These are phyloP conservation scores for Nemania diffusa DNA, from an alignment of 2,329 filamentous ascomycete genomes.

Conservation along the genomic window DNA sequence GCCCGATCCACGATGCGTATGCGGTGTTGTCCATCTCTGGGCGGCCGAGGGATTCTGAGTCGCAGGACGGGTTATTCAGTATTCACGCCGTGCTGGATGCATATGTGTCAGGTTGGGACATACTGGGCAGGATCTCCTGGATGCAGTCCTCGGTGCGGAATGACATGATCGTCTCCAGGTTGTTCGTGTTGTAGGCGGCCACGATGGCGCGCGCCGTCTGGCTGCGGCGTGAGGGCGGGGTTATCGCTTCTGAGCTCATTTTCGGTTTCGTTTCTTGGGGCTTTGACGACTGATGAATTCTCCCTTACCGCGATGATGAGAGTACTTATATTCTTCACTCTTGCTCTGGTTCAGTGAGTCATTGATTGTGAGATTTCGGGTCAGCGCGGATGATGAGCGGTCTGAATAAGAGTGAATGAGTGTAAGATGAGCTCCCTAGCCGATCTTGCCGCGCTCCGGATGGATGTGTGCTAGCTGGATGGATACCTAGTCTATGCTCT, in stretches of 20 bases:
- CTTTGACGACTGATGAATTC: not conserved
- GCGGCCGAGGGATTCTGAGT: slow-evolving; percentile 29
- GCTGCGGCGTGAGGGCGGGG: slow-evolving; percentile 6
- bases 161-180: slow-evolving; percentile 28
- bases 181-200: slow-evolving; percentile 31
- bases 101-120: not conserved
- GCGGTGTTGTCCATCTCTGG: slow-evolving; percentile 26
- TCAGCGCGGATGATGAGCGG: not conserved
- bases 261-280: not conserved
- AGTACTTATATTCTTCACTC: too few relatives aligned
- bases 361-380: too few relatives aligned
- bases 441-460: not conserved
- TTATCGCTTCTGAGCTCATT: slow-evolving; percentile 7
- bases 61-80: not conserved
- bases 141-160: slow-evolving; percentile 27
- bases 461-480: not conserved
- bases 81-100: not conserved
- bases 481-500: not conserved
- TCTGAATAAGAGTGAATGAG: not conserved
- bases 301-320: not conserved
- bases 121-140: slow-evolving; percentile 30
- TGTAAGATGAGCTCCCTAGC: not conserved
- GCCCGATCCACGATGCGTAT: slow-evolving; percentile 20
- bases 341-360: too few relatives aligned
- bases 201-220: slow-evolving; percentile 30